Evolutionary conservation across 441 rosid species (phyloP).

Genomic region (Populus tomentosa): DNA sequence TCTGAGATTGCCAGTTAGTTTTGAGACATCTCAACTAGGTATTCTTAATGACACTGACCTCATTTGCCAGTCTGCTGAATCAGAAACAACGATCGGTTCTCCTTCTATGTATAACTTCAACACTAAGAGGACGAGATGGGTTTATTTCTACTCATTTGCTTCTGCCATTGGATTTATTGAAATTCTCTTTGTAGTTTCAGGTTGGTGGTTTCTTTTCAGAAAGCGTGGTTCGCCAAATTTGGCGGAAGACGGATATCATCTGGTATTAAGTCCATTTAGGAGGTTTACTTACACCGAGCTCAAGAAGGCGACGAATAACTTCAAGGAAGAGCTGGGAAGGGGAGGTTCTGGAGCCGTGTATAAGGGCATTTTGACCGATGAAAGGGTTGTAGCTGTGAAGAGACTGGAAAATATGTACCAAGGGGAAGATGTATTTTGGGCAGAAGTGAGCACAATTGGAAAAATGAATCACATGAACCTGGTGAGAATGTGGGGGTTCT

Average conservation of each 20-base stretch:
- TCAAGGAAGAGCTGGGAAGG: conserved; percentile 29
- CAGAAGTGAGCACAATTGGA: conserved; percentile 27
- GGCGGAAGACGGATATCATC: conserved; percentile 15
- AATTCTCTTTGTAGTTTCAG: conserved; percentile 11
- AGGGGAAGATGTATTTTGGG: conserved; percentile 30
- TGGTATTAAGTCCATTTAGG: conserved; percentile 11
- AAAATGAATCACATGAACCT: conserved; percentile 36
- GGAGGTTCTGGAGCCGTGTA: conserved; percentile 32
- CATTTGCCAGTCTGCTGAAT: not conserved
- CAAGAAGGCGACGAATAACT: conserved; percentile 20
- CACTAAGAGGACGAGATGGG: conserved; percentile 31
- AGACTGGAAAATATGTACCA: conserved; percentile 8
- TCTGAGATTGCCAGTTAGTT: conserved; percentile 21
- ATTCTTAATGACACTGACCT: conserved; percentile 8
- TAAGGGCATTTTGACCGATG: conserved; percentile 18
- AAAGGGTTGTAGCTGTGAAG: conserved; percentile 22
- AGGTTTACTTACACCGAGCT: conserved; percentile 23
- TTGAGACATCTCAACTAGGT: not conserved
- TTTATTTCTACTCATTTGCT: conserved; percentile 40
- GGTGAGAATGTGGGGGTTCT: conserved; percentile 33
- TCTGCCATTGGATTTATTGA: conserved; percentile 33
- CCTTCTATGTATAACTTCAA: conserved; percentile 21
- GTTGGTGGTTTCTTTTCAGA: no score
- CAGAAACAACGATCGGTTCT: not conserved
- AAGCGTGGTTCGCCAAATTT: not conserved